phyloP scores from a whole-genome alignment of 768 basidiomycete genomes.

The Dentipellis fragilis region DNA sequence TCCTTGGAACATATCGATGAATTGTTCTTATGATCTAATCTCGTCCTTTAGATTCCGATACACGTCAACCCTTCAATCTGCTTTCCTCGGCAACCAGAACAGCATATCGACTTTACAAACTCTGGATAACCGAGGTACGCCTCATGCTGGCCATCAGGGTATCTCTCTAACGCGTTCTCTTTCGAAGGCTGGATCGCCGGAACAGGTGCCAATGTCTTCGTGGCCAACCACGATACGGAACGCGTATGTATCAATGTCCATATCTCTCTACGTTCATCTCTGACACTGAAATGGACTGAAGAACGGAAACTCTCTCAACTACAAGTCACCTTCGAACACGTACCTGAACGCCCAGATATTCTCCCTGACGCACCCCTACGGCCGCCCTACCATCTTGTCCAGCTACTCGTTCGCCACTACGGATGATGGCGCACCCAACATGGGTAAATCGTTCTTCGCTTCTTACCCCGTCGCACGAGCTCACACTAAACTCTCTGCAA shows the following conservation, averaged over 20 bases:
- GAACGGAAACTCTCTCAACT: constrained; percentile 46
- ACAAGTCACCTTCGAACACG: constrained; percentile 52
- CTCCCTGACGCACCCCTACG: constrained; percentile 59
- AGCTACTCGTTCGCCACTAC: constrained; percentile 39
- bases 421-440: constrained; percentile 54
- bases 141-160: background rate
- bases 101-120: constrained; percentile 44
- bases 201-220: constrained; percentile 49
- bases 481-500: background rate
- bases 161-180: background rate
- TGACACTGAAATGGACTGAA: constrained; percentile 5
- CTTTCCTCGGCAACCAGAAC: constrained; percentile 34
- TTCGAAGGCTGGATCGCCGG: constrained; percentile 44
- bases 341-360: constrained; percentile 53
- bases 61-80: constrained; percentile 37
- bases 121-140: constrained; percentile 29
- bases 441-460: constrained; percentile 23
- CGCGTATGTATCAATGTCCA: constrained; percentile 22
- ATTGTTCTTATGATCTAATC: background rate
- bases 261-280: background rate
- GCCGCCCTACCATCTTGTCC: constrained; percentile 54
- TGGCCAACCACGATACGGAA: constrained; percentile 65
- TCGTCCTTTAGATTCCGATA: constrained; percentile 42
- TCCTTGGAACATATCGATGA: too few relatives aligned
- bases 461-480: background rate